Conservation (phyloP, 805 yeast species). For the Isabelozyma pseudorhagii region DNA sequence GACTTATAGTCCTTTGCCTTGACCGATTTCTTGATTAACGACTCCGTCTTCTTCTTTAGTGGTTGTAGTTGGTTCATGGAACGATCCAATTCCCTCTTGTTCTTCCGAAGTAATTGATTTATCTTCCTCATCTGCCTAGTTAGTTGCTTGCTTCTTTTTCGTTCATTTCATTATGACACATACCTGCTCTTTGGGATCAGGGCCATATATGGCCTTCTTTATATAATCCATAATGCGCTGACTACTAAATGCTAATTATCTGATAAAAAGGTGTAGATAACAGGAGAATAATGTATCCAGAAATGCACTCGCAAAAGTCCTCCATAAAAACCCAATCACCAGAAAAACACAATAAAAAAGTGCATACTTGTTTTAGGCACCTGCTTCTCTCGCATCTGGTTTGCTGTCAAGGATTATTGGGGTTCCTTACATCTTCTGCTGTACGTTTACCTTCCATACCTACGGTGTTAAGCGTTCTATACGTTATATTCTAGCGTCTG, state of each 20-base stretch:
- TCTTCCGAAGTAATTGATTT: slow-evolving; percentile 75
- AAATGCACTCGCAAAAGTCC: no score
- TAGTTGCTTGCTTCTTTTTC: slow-evolving; percentile 3
- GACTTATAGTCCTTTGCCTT: slow-evolving; percentile 72
- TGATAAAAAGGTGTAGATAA: neutral
- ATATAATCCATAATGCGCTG: slow-evolving; percentile 66
- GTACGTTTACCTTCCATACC: no score
- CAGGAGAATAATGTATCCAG: neutral
- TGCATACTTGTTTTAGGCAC: no score
- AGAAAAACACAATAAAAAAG: no score
- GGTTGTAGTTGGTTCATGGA: slow-evolving; percentile 60
- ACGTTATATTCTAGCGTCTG: neutral
- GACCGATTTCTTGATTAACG: slow-evolving; percentile 69
- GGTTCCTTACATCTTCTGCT: no score
- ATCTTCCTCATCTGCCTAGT: slow-evolving; percentile 59
- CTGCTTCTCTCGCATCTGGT: no score
- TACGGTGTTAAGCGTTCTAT: neutral
- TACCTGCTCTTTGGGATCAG: slow-evolving; percentile 89
- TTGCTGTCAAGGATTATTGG: no score
- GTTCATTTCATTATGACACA: slow-evolving; percentile 13
- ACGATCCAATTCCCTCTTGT: slow-evolving; percentile 79
- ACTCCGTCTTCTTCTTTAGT: slow-evolving; percentile 72
- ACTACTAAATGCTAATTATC: neutral
- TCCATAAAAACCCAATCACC: no score
- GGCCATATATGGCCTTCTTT: slow-evolving; percentile 91